Evolutionary conservation across 805 yeast genomes (phyloP).

Genomic region (Teunomyces tritomae): DNA sequence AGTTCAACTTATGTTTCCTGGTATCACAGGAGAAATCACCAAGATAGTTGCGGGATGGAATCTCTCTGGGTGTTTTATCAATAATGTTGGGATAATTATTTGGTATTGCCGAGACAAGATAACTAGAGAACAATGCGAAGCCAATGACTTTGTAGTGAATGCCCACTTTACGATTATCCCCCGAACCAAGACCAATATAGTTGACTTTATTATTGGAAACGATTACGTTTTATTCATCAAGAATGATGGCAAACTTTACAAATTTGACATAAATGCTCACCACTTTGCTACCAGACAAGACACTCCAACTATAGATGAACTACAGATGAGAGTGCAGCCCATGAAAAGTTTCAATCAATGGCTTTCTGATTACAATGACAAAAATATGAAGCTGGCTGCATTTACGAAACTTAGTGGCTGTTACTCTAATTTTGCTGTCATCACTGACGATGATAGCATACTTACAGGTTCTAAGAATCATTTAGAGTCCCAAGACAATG

Average conservation of each 20-base stretch:
- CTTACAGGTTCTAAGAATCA: constrained; percentile 33
- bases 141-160: constrained; percentile 12
- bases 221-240: constrained; percentile 51
- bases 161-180: constrained; percentile 45
- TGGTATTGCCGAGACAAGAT: constrained; percentile 46
- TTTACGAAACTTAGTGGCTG: constrained; percentile 56
- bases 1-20: constrained; percentile 40
- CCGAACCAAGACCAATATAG: constrained; percentile 34
- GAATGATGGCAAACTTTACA: constrained; percentile 38
- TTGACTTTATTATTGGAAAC: constrained; percentile 58
- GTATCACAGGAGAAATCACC: constrained; percentile 29
- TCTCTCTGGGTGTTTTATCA: constrained; percentile 48
- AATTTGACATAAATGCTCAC: constrained; percentile 28
- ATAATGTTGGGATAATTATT: constrained; percentile 51
- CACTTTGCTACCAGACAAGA: constrained; percentile 9
- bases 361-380: constrained; percentile 19
- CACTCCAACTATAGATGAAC: constrained; percentile 6
- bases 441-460: constrained; percentile 51
- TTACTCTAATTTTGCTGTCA: constrained; percentile 51
- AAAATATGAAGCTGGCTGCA: constrained; percentile 20
- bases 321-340: constrained; percentile 7
- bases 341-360: constrained; percentile 30
- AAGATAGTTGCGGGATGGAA: constrained; percentile 70
- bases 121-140: constrained; percentile 17
- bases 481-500: constrained; percentile 9